A percentile compares a stretch with the other conserved stretches of the same genome.
Evolutionary conservation across 768 basidiomycete genomes (phyloP).

Genomic region (Rhodotorula sphaerocarpa): DNA sequence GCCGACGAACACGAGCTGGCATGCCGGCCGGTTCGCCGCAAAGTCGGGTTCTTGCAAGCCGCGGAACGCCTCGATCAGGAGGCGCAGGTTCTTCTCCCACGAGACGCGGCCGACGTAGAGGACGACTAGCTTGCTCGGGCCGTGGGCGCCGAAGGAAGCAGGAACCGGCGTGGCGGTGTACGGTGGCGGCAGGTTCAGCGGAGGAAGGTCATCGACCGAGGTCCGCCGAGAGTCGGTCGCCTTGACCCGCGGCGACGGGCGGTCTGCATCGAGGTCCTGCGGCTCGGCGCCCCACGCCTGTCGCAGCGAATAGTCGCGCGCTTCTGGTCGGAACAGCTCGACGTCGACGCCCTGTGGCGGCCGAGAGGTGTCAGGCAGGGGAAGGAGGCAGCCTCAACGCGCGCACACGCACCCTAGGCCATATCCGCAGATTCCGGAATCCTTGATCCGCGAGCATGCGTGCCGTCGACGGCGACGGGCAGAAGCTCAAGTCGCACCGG

Average conservation of each 20-base stretch:
- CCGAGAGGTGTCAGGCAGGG: not conserved
- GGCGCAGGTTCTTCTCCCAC: constrained; percentile 49
- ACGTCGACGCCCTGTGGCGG: constrained; percentile 45
- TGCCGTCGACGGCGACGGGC: constrained; percentile 46
- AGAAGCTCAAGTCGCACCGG: constrained; percentile 44
- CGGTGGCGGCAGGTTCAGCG: constrained; percentile 17
- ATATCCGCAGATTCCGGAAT: constrained; percentile 44
- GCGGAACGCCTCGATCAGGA: constrained; percentile 45
- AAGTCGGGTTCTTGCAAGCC: constrained; percentile 31
- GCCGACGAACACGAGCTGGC: constrained; percentile 46
- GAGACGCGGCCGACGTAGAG: constrained; percentile 47
- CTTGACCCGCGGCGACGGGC: constrained; percentile 14
- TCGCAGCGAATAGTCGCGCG: constrained; percentile 40
- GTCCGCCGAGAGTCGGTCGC: not conserved
- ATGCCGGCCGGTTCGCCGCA: constrained; percentile 22
- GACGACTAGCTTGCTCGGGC: constrained; percentile 37
- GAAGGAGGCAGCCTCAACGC: rapidly evolving
- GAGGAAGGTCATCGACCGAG: constrained; percentile 11
- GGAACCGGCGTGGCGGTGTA: constrained; percentile 3
- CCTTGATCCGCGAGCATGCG: constrained; percentile 42
- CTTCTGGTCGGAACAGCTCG: constrained; percentile 42
- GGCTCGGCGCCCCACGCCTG: constrained; percentile 40
- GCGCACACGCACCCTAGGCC: constrained; percentile 41
- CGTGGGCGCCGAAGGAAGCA: not conserved
- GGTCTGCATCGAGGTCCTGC: constrained; percentile 12